phyloP scores from a whole-genome alignment of 1,284 basidiomycete genomes.

The Xerocomus minutiporus region DNA sequence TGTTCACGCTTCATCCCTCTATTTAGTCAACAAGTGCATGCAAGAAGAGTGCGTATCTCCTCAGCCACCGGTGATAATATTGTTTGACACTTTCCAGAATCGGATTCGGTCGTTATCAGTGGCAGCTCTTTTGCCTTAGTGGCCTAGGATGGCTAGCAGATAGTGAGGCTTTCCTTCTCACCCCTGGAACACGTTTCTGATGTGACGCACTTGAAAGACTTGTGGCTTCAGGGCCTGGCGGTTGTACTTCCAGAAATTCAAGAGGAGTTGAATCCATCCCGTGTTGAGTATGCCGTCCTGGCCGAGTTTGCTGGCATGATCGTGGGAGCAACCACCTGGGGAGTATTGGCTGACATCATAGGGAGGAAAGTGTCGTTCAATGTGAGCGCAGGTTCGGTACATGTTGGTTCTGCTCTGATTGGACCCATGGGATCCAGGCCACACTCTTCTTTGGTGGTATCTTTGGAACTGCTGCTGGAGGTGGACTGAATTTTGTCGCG shows the following conservation, averaged over 20 bases:
- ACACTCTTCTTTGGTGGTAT: slow-evolving; percentile 56
- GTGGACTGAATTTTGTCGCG: slow-evolving; percentile 46
- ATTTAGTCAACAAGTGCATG: slow-evolving; percentile 43
- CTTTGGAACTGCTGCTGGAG: slow-evolving; percentile 58
- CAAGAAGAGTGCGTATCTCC: slow-evolving; percentile 40
- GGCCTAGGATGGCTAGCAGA: slow-evolving; percentile 54
- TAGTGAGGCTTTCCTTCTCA: slow-evolving; percentile 34
- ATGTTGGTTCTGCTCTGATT: neutral
- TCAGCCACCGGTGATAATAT: slow-evolving; percentile 1
- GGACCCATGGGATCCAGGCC: slow-evolving; percentile 23
- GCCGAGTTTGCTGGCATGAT: slow-evolving; percentile 57
- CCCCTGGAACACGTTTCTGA: slow-evolving; percentile 17
- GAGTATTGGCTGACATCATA: slow-evolving; percentile 44
- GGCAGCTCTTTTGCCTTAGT: slow-evolving; percentile 52
- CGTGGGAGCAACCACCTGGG: slow-evolving; percentile 55
- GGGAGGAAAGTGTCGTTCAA: slow-evolving; percentile 56
- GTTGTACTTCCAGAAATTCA: slow-evolving; percentile 47
- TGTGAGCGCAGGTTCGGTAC: slow-evolving; percentile 19
- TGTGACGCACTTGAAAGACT: slow-evolving; percentile 31
- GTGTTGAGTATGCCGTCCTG: slow-evolving; percentile 48
- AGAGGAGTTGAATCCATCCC: slow-evolving; percentile 41
- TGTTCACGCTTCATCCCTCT: neutral
- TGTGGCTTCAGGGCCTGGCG: slow-evolving; percentile 54
- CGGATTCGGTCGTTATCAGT: slow-evolving; percentile 60
- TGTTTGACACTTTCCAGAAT: slow-evolving; percentile 35